These are phyloP conservation scores for Auricularia cornea DNA, from an alignment of 768 basidiomycete genomes.

Conservation along the genomic window DNA sequence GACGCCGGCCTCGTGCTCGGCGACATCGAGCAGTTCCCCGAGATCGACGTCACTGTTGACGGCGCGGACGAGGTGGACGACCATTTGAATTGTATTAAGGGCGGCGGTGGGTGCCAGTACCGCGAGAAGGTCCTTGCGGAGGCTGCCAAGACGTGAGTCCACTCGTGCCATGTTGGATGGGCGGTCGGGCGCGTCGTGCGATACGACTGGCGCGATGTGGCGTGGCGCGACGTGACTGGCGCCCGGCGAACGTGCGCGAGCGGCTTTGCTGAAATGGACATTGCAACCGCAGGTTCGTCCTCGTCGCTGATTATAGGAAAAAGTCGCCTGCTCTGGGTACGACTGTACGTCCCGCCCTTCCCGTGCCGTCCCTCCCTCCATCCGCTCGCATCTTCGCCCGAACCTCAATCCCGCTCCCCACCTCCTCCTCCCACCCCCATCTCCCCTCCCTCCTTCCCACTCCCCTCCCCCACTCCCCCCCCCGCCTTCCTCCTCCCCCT, in stretches of 20 bases:
- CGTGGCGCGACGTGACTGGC: background rate
- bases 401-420: no score
- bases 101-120: constrained; percentile 92
- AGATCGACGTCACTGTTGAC: constrained; percentile 94
- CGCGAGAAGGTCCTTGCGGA: constrained; percentile 97
- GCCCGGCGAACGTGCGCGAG: constrained; percentile 2
- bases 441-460: no score
- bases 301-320: constrained; percentile 95
- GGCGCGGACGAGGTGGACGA: constrained; percentile 96
- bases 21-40: constrained; percentile 81
- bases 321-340: constrained; percentile 76
- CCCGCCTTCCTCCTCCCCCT: no score
- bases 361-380: background rate
- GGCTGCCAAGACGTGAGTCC: constrained; percentile 71
- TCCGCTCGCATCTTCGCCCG: background rate
- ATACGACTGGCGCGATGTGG: no score
- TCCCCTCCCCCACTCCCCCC: no score
- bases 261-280: background rate
- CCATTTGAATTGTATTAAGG: constrained; percentile 89
- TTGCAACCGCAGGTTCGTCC: constrained; percentile 83
- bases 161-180: constrained; percentile 4
- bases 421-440: no score
- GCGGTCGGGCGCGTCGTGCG: no score
- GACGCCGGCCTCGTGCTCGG: constrained; percentile 67
- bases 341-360: constrained; percentile 51